Base-by-base conservation (phyloP, 192 early-diverging fungal species). In the Podila verticillata region DNA sequence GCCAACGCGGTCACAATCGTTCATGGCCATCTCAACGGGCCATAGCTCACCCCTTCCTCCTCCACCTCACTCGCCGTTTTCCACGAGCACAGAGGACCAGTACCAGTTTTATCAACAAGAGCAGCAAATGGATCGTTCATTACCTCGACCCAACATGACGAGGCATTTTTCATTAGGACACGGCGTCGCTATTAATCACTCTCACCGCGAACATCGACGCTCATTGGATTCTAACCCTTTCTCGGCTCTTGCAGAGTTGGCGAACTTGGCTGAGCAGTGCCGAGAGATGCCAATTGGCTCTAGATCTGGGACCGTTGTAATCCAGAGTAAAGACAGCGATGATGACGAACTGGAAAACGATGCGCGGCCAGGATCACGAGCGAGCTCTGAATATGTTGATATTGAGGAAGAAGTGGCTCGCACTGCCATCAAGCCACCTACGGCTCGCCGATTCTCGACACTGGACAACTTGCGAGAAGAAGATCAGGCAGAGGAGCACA, bases 161-260 rank as follows among this genome's bases (percentile, higher is more conserved):
- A 32, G 77, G 20, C 77, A 65, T 32, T 61, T 66, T 29, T 79
- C 74, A 5, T 31, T 75, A 44, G 74, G 66, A 30, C 66, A 68
- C 22, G 51, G 51, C 5, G 56, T 63, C 5, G 13, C 26, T 57
- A 24, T 32, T 34, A 17, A 19, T 60, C 51, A 68, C 7, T 22
- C 48, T 28, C 60, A 68, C 36, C 59, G 72, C 9, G 49, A 80
- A 29, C 70, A 59, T 22, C 65, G 36, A 22, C 32, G 56, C 4
- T 72, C 70, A 19, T 20, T 72, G 19, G 70, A 68, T 49, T 35
- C 57, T 4, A 70, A 80, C 36, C 77, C 65, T 0, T 80, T 72
- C 48, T 80, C 77, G 3, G 77, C 77, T 1, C 63, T 80, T 10
- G 66, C 77, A 26, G 77, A 80, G 57, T 60, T 80, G 31, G 77